Base-by-base conservation (phyloP, 768 basidiomycete genomes). In the Imleria badia region DNA sequence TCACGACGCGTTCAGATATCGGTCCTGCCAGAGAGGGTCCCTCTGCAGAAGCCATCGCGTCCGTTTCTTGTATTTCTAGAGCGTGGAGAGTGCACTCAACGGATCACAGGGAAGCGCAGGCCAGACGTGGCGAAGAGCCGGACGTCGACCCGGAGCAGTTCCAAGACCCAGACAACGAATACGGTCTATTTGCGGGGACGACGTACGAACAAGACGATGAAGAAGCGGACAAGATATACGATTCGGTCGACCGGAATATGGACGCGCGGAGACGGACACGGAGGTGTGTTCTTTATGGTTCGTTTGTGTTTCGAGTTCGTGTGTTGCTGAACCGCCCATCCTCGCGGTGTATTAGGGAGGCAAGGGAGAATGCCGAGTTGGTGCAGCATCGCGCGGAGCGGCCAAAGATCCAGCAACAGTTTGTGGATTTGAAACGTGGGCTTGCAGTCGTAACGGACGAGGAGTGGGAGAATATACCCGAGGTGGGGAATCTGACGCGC, bases 131-230 rank as follows among this genome's bases (percentile, higher is more conserved):
- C 7, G 94, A 98, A 73, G 95, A 96, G 63, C 75, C 83, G 0
- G 92, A 95, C 49, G 76, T 91, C 23, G 92, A 93, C 70, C 88
- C 91, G 0, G 96, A 96, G 7, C 89, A 91, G 62, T 94, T 90
- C 65, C 92, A 95, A 71, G 96, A 99, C 70, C 97, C 96, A 22
- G 97, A 99, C 67, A 96, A 98, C 69, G 95, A 98, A 75, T 88
- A 86, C 60, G 96, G 96, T 23, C 80, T 98, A 7, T 98, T 99
- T 67, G 91, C 94, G 5, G 94, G 95, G 13, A 95, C 89, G 10
- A 91, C 92, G 0, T 98, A 99, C 68, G 95, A 99, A 69, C 87
- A 89, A 52, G 97, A 98, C 60, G 97, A 99, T 57, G 95, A 98
- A 62, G 97, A 98, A 70, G 97, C 96, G 0, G 96, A 98, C 71